Base-by-base conservation (phyloP, 2,329 filamentous ascomycete genomes). In the Trichophyton mentagrophytes region DNA sequence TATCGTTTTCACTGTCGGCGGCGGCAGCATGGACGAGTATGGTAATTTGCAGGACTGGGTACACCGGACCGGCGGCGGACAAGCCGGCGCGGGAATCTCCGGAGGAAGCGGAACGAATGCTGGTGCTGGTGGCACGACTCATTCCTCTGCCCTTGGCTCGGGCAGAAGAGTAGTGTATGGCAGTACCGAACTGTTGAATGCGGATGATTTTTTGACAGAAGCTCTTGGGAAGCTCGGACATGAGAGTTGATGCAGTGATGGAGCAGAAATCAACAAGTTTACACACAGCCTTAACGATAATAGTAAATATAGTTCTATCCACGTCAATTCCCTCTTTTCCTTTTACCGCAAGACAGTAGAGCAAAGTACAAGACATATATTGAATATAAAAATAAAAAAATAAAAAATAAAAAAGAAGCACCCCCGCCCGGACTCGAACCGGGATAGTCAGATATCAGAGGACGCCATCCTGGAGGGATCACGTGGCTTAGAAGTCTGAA, bases 11-110 rank as follows among this genome's bases (percentile, higher is more conserved):
- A 92, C 89, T 0, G 90, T 95, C 2, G 93, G 93, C 3, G 93
- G 95, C 55, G 93, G 93, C 47, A 96, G 90, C 71, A 97, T 99
- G 89, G 93, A 99, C 67, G 93, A 99, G 73, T 99, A 97, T 71
- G 92, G 91, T 20, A 99, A 99, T 73, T 73, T 99, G 71, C 90
- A 96, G 71, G 93, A 97, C 70, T 99, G 93, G 93, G 90, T 92
- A 3, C 85, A 84, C 72, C 82, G 92, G 65, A 90, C 89, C 3
- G 80, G 76, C 58, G 77, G 77, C 46, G 74, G 72, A 56, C 79
- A 80, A 56, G 84, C 84, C 13, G 75, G 75, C 40, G 78, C 78
- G 47, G 84, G 84, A 11, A 74, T 75, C 42, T 78, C 77, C 3
- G 69, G 68, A 3, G 68, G 69, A 3, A 75, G 77, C 5, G 65